phyloP scores from a whole-genome alignment of 2,329 filamentous ascomycete genomes.

The Cordyceps farinosa region DNA sequence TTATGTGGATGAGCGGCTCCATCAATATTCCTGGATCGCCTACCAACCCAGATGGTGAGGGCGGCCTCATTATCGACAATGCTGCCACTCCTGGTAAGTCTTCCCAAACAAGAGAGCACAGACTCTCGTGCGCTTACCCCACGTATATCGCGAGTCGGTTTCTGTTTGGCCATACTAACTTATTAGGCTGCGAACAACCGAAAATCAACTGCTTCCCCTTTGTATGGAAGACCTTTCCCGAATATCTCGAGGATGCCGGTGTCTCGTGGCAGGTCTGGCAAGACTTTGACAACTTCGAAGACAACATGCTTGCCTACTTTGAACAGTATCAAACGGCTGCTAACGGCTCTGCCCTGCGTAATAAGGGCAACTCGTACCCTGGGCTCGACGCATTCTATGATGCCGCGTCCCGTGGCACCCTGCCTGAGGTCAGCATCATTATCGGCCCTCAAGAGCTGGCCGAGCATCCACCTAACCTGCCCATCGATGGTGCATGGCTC shows the following conservation, averaged over 20 bases:
- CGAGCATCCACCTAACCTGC: slow-evolving; percentile 51
- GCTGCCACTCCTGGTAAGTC: slow-evolving; percentile 27
- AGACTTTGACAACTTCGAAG: slow-evolving; percentile 47
- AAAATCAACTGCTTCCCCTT: slow-evolving; percentile 49
- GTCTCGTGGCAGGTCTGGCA: slow-evolving; percentile 51
- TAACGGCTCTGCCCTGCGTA: slow-evolving; percentile 36
- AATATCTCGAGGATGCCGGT: slow-evolving; percentile 44
- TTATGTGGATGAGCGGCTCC: slow-evolving; percentile 35
- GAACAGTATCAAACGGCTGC: slow-evolving; percentile 44
- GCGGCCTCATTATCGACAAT: slow-evolving; percentile 47
- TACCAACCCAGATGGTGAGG: slow-evolving; percentile 31
- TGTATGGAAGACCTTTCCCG: slow-evolving; percentile 49
- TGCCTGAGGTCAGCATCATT: slow-evolving; percentile 50
- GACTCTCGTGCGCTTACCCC: background rate
- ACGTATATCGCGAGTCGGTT: background rate
- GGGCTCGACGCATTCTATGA: slow-evolving; percentile 47
- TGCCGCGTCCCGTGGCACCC: slow-evolving; percentile 44
- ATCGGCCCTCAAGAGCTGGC: slow-evolving; percentile 53
- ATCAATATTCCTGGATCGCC: slow-evolving; percentile 46
- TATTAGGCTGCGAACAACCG: slow-evolving; percentile 34
- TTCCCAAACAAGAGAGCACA: background rate
- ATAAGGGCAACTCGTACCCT: slow-evolving; percentile 44
- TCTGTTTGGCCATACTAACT: background rate
- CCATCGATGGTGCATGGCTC: slow-evolving; percentile 52
- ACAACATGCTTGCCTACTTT: slow-evolving; percentile 52